Base-by-base conservation (phyloP, 2,329 filamentous ascomycete species). In the Diplocarpon mali region DNA sequence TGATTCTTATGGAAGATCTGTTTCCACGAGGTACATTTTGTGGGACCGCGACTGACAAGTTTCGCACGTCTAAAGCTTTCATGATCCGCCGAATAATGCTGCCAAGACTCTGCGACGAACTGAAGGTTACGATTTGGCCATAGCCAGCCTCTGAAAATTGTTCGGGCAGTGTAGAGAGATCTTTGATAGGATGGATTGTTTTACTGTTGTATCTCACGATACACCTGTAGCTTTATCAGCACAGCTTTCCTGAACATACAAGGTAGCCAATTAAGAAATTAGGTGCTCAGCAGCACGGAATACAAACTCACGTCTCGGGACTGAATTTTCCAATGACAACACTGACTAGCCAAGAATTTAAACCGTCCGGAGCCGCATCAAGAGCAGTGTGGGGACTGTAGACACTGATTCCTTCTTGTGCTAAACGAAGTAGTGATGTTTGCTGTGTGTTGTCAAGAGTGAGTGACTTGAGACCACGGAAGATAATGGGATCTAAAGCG, bases 331-430 rank as follows among this genome's bases (percentile, higher is more conserved):
- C 20, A 2, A 81, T 80, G 15, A 95, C 77, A 39, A 93, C 81
- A 59, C 93, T 84, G 48, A 86, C 87, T 9, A 98, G 79, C 90
- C 90, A 98, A 63, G 94, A 86, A 60, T 89, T 93, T 55, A 98
- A 76, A 3, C 92, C 92, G 14, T 80, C 78, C 1, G 80, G 77
- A 0, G 85, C 85, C 32, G 87, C 87, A 64, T 98, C 92, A 35
- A 96, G 78, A 12, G 92, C 90, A 0, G 92, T 98, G 66, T 98
- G 92, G 0, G 92, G 92, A 53, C 83, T 88, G 69, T 96, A 98
- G 45, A 98, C 88, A 53, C 88, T 93, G 57, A 98, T 87, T 30
- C 90, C 89, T 62, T 85, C 79, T 51, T 85, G 83, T 38, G 83
- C 84, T 11, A 98, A 75, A 36, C 82, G 76, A 3, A 98, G 72